Percentiles rank a stretch among this genome's conserved stretches.
Evolutionary conservation across 768 basidiomycete genomes (phyloP).

Genomic region (Boletus rubroflammeus): DNA sequence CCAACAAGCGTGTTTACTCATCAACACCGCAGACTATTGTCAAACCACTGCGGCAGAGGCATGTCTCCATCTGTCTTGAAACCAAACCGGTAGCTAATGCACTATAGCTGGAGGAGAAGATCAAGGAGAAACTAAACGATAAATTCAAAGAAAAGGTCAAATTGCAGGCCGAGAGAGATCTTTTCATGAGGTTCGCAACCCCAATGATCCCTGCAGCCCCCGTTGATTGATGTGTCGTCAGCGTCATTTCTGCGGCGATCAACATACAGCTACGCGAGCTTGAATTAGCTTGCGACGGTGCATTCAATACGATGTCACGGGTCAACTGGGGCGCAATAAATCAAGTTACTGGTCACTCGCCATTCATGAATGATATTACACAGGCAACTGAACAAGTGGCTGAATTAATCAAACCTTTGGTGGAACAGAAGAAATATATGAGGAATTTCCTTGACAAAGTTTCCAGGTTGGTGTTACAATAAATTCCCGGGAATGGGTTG

Average conservation of each 20-base stretch:
- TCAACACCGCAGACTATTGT: constrained; percentile 98
- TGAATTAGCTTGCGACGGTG: constrained; percentile 76
- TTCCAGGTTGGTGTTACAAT: constrained; percentile 57
- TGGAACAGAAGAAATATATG: constrained; percentile 94
- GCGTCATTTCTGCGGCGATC: constrained; percentile 83
- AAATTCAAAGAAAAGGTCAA: constrained; percentile 77
- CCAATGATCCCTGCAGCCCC: background rate
- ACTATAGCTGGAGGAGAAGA: constrained; percentile 83
- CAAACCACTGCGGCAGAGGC: constrained; percentile 88
- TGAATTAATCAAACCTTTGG: constrained; percentile 69
- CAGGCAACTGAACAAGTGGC: constrained; percentile 71
- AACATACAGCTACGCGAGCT: constrained; percentile 77
- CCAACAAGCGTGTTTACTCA: constrained; percentile 79
- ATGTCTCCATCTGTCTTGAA: constrained; percentile 7
- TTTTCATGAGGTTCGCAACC: constrained; percentile 73
- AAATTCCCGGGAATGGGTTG: background rate
- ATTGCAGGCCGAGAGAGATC: constrained; percentile 80
- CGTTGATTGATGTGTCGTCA: constrained; percentile 28
- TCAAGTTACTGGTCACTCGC: constrained; percentile 84
- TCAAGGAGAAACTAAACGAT: constrained; percentile 74
- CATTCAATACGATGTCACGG: constrained; percentile 72
- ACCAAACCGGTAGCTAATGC: background rate
- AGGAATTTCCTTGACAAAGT: constrained; percentile 93
- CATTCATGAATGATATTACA: constrained; percentile 75
- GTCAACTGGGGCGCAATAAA: constrained; percentile 75